Evolutionary conservation across 2,329 filamentous ascomycete genomes (phyloP).

Genomic region (Aspergillus sp.): DNA sequence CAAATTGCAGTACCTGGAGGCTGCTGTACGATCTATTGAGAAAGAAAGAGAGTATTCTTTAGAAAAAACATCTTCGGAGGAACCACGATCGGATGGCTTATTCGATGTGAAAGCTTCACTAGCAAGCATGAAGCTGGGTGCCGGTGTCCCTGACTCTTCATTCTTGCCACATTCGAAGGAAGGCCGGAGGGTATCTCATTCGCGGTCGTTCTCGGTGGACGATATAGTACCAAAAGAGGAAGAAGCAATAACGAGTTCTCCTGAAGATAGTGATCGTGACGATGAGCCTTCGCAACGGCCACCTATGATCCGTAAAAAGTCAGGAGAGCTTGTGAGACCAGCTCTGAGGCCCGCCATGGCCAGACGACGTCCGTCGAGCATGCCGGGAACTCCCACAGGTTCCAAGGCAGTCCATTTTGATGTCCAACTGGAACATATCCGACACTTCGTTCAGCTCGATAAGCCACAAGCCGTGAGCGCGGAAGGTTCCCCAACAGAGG

Average conservation of each 20-base stretch:
- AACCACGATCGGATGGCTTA: not conserved
- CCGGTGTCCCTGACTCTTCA: too few relatives aligned
- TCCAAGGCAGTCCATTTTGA: constrained; percentile 98
- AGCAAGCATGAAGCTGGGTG: too few relatives aligned
- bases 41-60: constrained; percentile 22
- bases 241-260: constrained; percentile 37
- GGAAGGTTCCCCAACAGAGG: constrained; percentile 81
- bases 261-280: constrained; percentile 46
- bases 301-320: constrained; percentile 96
- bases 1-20: constrained; percentile 60
- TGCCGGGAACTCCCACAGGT: constrained; percentile 94
- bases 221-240: constrained; percentile 40
- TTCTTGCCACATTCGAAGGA: constrained; percentile 43
- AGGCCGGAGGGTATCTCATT: constrained; percentile 54
- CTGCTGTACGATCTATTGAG: constrained; percentile 73
- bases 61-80: constrained; percentile 14
- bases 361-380: constrained; percentile 79
- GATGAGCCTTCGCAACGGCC: constrained; percentile 63
- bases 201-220: constrained; percentile 51
- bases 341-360: constrained; percentile 69
- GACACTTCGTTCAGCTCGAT: constrained; percentile 91
- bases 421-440: constrained; percentile 87
- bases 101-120: too few relatives aligned
- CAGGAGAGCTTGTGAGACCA: constrained; percentile 88
- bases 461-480: constrained; percentile 93